A percentile compares a stretch with the other conserved stretches of the same genome.
Evolutionary conservation across 192 early-diverging fungal species (phyloP).

Genomic region (Pilaira anomala): DNA sequence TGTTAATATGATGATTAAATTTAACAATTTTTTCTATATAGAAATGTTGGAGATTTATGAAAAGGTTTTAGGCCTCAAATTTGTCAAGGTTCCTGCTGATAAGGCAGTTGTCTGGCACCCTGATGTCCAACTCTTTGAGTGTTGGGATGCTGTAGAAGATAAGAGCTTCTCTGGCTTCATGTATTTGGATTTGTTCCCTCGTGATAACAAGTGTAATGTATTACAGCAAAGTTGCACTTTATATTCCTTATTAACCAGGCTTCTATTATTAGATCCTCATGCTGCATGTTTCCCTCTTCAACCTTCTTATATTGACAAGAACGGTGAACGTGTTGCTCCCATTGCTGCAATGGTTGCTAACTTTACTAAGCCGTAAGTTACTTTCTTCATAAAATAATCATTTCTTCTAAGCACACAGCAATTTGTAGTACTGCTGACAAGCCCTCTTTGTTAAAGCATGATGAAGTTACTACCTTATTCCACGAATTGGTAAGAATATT

Average conservation of each 20-base stretch:
- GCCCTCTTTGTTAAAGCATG: slow-evolving; percentile 77
- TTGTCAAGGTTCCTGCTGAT: slow-evolving; percentile 55
- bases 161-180: slow-evolving; percentile 66
- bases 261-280: slow-evolving; percentile 43
- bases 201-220: slow-evolving; percentile 62
- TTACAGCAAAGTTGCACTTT: neutral
- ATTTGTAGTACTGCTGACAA: slow-evolving; percentile 48
- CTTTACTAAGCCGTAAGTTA: slow-evolving; percentile 56
- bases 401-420: slow-evolving; percentile 19
- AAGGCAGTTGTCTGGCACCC: slow-evolving; percentile 66
- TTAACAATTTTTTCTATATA: slow-evolving; percentile 1
- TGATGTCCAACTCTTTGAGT: slow-evolving; percentile 78
- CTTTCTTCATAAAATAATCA: neutral
- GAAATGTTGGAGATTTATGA: slow-evolving; percentile 77
- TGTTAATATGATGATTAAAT: neutral
- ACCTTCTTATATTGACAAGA: slow-evolving; percentile 54
- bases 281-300: slow-evolving; percentile 81
- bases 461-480: slow-evolving; percentile 78
- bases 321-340: slow-evolving; percentile 56
- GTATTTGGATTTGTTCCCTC: slow-evolving; percentile 74
- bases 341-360: slow-evolving; percentile 73
- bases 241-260: neutral
- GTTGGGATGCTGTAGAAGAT: slow-evolving; percentile 63
- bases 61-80: slow-evolving; percentile 64
- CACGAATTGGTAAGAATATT: slow-evolving; percentile 71